phyloP scores from a whole-genome alignment of 345 rosid species.

The Combretum micranthum region DNA sequence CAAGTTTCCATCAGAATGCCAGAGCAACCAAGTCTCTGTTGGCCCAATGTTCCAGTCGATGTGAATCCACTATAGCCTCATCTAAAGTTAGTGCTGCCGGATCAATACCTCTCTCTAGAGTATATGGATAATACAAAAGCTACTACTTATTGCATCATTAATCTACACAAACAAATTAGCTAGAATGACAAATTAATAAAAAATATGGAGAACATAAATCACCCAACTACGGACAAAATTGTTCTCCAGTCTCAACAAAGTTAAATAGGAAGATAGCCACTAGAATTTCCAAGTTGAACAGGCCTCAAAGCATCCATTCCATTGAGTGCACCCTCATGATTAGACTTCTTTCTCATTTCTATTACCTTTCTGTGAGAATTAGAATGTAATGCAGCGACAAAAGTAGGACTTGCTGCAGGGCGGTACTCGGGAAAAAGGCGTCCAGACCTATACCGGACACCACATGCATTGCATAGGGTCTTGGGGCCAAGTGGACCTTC shows the following conservation, averaged over 20 bases:
- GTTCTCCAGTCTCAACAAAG: constrained; percentile 20
- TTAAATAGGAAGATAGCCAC: constrained; percentile 25
- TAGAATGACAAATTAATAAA: background rate
- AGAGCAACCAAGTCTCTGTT: too few relatives aligned
- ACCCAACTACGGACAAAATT: constrained; percentile 16
- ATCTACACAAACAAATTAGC: constrained; percentile 37
- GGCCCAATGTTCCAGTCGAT: too few relatives aligned
- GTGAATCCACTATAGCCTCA: too few relatives aligned
- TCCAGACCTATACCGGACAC: constrained; percentile 84
- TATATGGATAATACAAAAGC: constrained; percentile 1
- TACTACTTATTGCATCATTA: constrained; percentile 28
- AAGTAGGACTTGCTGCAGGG: constrained; percentile 85
- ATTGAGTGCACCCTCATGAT: background rate
- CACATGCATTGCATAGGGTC: constrained; percentile 94
- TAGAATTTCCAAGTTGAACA: constrained; percentile 9
- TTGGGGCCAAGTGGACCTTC: constrained; percentile 91
- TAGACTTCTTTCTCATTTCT: constrained; percentile 62
- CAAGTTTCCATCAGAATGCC: too few relatives aligned
- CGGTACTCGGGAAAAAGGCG: constrained; percentile 87
- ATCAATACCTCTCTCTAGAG: background rate
- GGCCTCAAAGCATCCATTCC: constrained; percentile 1
- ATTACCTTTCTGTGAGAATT: constrained; percentile 74
- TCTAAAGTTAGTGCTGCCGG: too few relatives aligned
- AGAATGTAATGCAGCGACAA: constrained; percentile 56
- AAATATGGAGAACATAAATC: constrained; percentile 14